Percentiles rank a stretch among this genome's conserved stretches.
phyloP scores from a whole-genome alignment of 2,329 filamentous ascomycete genomes.

The Neonectria faginata region DNA sequence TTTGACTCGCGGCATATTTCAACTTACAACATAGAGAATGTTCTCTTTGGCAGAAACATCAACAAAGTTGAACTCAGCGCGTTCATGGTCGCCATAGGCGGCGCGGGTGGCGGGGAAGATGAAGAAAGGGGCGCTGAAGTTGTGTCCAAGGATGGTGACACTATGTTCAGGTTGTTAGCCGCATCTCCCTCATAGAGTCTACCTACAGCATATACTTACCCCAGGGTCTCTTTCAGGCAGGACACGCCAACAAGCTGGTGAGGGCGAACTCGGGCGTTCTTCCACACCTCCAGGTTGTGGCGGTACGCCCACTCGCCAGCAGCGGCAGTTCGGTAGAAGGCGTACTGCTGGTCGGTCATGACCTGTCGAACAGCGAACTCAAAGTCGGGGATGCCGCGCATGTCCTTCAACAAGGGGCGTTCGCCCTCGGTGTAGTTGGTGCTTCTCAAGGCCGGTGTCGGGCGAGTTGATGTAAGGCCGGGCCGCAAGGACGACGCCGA shows the following conservation, averaged over 20 bases:
- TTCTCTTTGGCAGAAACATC: conserved; percentile 57
- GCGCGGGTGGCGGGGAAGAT: conserved; percentile 60
- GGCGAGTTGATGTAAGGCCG: conserved; percentile 51
- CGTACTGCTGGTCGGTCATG: conserved; percentile 56
- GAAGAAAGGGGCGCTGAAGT: conserved; percentile 62
- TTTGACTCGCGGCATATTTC: not conserved
- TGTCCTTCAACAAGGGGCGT: conserved; percentile 54
- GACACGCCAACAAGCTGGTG: conserved; percentile 48
- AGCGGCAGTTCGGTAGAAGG: conserved; percentile 62
- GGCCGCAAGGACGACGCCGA: conserved; percentile 45
- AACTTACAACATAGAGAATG: conserved; percentile 58
- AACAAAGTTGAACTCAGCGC: conserved; percentile 61
- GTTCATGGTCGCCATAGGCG: conserved; percentile 55
- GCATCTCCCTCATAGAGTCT: conserved; percentile 1
- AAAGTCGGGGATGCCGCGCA: conserved; percentile 61
- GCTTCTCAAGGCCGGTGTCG: conserved; percentile 50
- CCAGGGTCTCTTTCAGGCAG: conserved; percentile 50
- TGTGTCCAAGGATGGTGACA: conserved; percentile 59
- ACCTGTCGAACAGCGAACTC: conserved; percentile 60
- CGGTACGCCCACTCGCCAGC: conserved; percentile 64
- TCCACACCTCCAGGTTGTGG: conserved; percentile 63
- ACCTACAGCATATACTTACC: conserved; percentile 31
- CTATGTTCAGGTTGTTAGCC: conserved; percentile 29
- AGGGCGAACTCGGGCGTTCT: conserved; percentile 58
- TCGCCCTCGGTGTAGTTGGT: conserved; percentile 50